Conservation (phyloP, 2,329 filamentous ascomycete species). For the Aspergillus floridensis region DNA sequence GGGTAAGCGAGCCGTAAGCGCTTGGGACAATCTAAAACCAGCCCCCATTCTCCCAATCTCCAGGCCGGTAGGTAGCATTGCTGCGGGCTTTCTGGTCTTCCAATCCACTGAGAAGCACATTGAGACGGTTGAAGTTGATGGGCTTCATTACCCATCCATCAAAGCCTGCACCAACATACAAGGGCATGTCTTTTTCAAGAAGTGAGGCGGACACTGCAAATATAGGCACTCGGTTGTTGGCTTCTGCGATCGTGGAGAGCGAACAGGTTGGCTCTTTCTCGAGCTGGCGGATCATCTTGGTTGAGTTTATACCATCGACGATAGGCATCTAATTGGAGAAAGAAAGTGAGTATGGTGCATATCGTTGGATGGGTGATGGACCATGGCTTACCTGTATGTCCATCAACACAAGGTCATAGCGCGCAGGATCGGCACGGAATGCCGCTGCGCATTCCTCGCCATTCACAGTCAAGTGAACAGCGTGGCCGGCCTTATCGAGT, state of each 20-base stretch:
- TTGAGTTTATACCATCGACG: conserved; percentile 79
- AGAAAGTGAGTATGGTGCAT: background rate
- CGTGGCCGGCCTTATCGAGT: conserved; percentile 71
- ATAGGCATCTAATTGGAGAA: conserved; percentile 74
- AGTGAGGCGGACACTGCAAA: conserved; percentile 88
- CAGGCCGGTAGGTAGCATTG: conserved; percentile 66
- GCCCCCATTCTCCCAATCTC: conserved; percentile 80
- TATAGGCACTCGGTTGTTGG: conserved; percentile 70
- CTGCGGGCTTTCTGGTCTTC: conserved; percentile 58
- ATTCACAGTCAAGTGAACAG: conserved; percentile 71
- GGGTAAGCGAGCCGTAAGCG: conserved; percentile 16
- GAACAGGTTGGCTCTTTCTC: conserved; percentile 55
- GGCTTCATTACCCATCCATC: conserved; percentile 92
- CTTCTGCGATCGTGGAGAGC: conserved; percentile 58
- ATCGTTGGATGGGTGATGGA: too few relatives aligned
- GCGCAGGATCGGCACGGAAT: conserved; percentile 61
- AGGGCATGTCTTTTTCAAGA: conserved; percentile 64
- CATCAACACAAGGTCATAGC: conserved; percentile 83
- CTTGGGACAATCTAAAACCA: conserved; percentile 58
- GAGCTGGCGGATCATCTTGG: conserved; percentile 75
- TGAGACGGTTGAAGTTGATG: conserved; percentile 74
- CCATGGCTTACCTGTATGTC: conserved; percentile 74
- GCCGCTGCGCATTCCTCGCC: conserved; percentile 77
- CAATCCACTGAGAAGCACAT: conserved; percentile 67
- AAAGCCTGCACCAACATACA: conserved; percentile 75